These are phyloP conservation scores for Jamesozyma jinghongensis DNA, from an alignment of 805 yeast species.

Conservation along the genomic window DNA sequence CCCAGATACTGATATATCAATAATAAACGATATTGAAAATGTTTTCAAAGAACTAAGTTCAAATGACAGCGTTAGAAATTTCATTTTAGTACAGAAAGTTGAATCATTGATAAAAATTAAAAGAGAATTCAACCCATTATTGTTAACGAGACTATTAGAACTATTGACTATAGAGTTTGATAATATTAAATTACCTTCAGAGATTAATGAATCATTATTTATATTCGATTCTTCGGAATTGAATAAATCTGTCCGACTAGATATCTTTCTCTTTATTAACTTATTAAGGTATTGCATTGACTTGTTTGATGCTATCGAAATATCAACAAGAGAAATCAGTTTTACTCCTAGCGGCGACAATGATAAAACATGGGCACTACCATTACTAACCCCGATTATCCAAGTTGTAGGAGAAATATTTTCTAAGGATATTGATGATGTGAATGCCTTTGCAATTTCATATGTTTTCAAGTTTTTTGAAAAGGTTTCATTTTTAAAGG, in stretches of 20 bases:
- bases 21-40: constrained; percentile 21
- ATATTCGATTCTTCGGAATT: constrained; percentile 12
- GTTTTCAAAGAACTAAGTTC: constrained; percentile 10
- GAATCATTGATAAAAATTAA: constrained; percentile 12
- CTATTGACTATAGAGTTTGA: constrained; percentile 12
- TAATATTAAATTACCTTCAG: constrained; percentile 8
- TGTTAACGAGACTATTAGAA: constrained; percentile 18
- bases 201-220: constrained; percentile 16
- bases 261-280: constrained; percentile 20
- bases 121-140: constrained; percentile 9
- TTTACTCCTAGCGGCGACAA: neutral
- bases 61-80: constrained; percentile 19
- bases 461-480: constrained; percentile 20
- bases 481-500: constrained; percentile 18
- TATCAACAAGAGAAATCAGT: neutral
- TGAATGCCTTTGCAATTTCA: constrained; percentile 14
- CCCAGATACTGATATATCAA: constrained; percentile 12
- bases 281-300: constrained; percentile 16
- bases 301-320: constrained; percentile 7
- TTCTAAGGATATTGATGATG: constrained; percentile 12
- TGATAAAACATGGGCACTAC: constrained; percentile 11
- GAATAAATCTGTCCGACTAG: constrained; percentile 8
- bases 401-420: constrained; percentile 16
- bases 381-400: constrained; percentile 8
- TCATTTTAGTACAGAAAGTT: constrained; percentile 16